Percentiles rank a stretch among this genome's conserved stretches.
Evolutionary conservation across 2,329 filamentous ascomycete genomes (phyloP).

Genomic region (Grosmannia clavigera): DNA sequence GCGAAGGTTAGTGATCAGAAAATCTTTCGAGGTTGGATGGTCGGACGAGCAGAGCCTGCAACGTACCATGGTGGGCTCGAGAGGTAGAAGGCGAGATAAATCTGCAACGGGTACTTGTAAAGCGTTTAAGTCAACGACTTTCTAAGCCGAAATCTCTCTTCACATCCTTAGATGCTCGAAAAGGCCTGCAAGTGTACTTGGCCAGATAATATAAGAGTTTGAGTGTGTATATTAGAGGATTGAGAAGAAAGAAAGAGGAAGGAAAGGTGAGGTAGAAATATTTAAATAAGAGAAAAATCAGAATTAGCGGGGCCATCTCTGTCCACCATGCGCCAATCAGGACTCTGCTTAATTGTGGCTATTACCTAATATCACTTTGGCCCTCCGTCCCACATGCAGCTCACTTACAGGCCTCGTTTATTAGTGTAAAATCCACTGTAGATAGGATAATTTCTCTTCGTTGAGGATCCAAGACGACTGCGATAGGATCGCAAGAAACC

Average conservation of each 20-base stretch:
- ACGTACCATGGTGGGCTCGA: constrained; percentile 3
- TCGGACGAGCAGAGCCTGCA: not conserved
- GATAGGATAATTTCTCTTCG: not conserved
- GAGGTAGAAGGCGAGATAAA: not conserved
- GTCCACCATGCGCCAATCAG: not conserved
- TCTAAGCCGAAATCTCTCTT: not conserved
- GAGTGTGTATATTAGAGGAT: not conserved
- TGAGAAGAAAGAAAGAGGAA: not conserved
- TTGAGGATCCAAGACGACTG: not conserved
- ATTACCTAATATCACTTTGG: not conserved
- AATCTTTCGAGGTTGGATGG: not conserved
- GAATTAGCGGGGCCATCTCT: not conserved
- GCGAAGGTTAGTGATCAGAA: not conserved
- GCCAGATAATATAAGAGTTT: not conserved
- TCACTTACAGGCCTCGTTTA: not conserved
- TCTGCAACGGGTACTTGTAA: not conserved
- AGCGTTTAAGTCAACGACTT: not conserved
- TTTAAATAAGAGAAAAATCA: not conserved
- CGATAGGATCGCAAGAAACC: not conserved
- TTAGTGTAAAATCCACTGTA: not conserved
- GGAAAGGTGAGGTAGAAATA: not conserved
- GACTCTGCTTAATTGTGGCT: no score
- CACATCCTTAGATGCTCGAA: not conserved
- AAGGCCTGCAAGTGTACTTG: not conserved
- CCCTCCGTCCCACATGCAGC: not conserved